phyloP scores from a whole-genome alignment of 768 basidiomycete genomes.

The Suillus alpinus region DNA sequence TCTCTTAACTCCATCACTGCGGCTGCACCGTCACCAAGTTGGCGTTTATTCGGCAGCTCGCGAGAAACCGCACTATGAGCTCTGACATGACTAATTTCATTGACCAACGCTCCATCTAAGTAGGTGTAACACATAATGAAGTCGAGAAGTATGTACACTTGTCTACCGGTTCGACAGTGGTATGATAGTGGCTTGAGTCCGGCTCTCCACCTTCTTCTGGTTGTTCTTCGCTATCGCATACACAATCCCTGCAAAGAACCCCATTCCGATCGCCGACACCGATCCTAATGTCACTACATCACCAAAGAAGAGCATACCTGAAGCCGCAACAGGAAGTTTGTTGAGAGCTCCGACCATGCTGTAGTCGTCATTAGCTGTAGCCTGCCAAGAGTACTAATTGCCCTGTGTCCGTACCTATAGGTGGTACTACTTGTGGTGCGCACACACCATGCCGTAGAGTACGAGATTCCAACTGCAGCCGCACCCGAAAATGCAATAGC shows the following conservation, averaged over 20 bases:
- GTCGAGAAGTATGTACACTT: conserved; percentile 3
- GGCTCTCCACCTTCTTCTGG: conserved; percentile 74
- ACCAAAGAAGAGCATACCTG: conserved; percentile 97
- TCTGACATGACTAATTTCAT: background rate
- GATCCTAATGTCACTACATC: conserved; percentile 86
- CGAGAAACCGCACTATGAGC: background rate
- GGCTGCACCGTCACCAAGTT: background rate
- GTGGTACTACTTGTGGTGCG: conserved; percentile 95
- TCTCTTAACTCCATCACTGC: conserved; percentile 13
- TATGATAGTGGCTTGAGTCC: conserved; percentile 52
- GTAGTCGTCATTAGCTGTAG: conserved; percentile 7
- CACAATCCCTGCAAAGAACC: conserved; percentile 88
- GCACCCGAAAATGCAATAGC: conserved; percentile 97
- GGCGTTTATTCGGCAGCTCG: background rate
- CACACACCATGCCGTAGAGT: conserved; percentile 98
- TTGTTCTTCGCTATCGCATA: conserved; percentile 95
- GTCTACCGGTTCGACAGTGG: conserved; percentile 54
- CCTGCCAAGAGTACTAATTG: background rate
- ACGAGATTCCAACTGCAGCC: conserved; percentile 95
- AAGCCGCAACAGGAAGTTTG: conserved; percentile 96
- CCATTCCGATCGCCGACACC: conserved; percentile 81
- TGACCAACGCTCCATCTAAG: background rate
- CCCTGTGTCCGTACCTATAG: conserved; percentile 64
- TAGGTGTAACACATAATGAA: background rate
- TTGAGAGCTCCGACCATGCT: conserved; percentile 98